phyloP scores from a whole-genome alignment of 73 alveolate genomes.

The Tetrahymena borealis region DNA sequence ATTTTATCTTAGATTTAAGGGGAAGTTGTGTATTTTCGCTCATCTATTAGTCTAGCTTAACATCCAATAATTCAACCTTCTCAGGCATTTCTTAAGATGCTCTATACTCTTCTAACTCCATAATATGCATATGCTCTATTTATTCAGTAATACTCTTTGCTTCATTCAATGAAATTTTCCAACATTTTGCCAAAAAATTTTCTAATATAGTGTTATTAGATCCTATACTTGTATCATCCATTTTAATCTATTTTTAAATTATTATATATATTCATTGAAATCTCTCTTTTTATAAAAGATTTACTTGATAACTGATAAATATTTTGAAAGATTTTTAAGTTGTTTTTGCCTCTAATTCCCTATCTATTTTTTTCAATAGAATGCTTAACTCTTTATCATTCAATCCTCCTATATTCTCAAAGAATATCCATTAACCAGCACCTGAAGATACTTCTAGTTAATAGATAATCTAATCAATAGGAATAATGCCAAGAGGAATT shows the following conservation, averaged over 20 bases:
- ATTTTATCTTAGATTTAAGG: neutral
- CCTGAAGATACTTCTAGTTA: neutral
- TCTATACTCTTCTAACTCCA: neutral
- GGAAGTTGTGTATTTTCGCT: neutral
- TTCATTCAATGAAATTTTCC: neutral
- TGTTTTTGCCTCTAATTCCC: neutral
- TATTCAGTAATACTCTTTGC: neutral
- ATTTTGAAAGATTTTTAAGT: neutral
- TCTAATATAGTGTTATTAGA: neutral
- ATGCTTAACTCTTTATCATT: neutral
- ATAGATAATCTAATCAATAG: neutral
- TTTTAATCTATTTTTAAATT: neutral
- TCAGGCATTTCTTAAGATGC: neutral
- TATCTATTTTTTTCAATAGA: neutral
- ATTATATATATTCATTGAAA: neutral
- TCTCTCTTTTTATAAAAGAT: neutral
- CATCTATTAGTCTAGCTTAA: neutral
- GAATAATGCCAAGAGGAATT: neutral
- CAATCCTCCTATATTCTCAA: neutral
- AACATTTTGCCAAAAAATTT: neutral
- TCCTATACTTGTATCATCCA: neutral
- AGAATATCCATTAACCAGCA: neutral
- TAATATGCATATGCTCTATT: neutral
- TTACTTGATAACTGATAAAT: neutral
- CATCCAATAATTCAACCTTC: neutral